phyloP scores from a whole-genome alignment of 176 grass and related monocot species.

The Dactylis glomerata region DNA sequence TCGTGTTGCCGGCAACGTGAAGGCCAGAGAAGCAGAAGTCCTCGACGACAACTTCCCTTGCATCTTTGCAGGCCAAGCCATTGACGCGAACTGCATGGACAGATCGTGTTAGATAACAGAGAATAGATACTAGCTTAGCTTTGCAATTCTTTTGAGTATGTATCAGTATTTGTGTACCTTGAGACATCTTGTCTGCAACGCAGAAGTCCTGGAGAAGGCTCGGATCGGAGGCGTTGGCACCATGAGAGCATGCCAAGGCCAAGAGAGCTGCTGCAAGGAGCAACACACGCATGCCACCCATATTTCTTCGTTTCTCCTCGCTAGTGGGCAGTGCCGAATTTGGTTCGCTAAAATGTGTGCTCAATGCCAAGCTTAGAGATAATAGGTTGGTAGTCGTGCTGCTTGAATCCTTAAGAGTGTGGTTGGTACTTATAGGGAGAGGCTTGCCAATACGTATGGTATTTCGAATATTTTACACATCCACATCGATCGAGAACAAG shows the following conservation, averaged over 20 bases:
- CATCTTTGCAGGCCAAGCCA: too few relatives aligned
- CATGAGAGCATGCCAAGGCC: too few relatives aligned
- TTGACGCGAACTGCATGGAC: too few relatives aligned
- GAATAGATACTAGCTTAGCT: not conserved
- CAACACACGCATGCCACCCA: not conserved
- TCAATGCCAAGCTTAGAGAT: not conserved
- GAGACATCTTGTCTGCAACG: not conserved
- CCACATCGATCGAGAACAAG: too few relatives aligned
- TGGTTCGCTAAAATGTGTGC: not conserved
- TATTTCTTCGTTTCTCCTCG: not conserved
- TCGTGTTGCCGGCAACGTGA: too few relatives aligned
- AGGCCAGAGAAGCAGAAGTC: too few relatives aligned
- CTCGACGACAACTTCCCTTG: too few relatives aligned
- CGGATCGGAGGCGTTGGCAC: not conserved
- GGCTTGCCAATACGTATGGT: too few relatives aligned
- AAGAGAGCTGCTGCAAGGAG: not conserved
- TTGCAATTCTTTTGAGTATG: not conserved
- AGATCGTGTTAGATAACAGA: not conserved
- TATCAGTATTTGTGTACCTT: not conserved
- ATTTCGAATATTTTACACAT: too few relatives aligned
- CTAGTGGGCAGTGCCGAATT: not conserved
- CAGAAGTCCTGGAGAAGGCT: conserved; percentile 17
- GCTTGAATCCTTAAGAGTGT: not conserved
- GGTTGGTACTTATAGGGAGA: not conserved
- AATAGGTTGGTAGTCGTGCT: not conserved